Evolutionary conservation across 106 monocot species (phyloP), one percentile per base, ranked within the genome.

Genomic region (Allium sativum): DNA sequence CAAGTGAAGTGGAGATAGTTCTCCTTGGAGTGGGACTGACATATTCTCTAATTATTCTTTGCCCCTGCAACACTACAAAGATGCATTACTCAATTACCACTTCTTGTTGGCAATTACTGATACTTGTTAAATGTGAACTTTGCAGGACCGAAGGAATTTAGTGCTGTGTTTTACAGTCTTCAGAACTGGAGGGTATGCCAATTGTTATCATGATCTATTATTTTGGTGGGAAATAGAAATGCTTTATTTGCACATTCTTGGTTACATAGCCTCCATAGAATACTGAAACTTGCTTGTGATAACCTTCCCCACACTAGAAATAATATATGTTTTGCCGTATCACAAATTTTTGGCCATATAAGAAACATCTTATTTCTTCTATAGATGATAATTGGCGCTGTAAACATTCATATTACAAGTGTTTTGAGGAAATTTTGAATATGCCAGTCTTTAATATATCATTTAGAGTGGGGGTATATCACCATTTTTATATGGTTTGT

Each of bases 111-210:
- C 58, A 41, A 15, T 40, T 58, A 15, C 58, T 58, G 58, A 60
- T 9, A 40, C 60, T 44, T 44, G 42, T 31, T 2, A 9, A 7
- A 60, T 41, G 20, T 8, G 18, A 3, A 42, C 7, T 43, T 60
- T 60, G 60, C 73, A 98, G 96, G 96, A 4, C 91, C 96, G 48
- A 98, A 98, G 72, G 96, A 98, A 70, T 98, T 98, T 80, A 74
- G 66, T 15, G 71, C 91, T 12, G 77, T 98, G 55, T 98, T 84
- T 53, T 98, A 88, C 78, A 88, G 96, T 60, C 96, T 98, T 65
- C 91, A 91, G 73, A 98, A 81, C 65, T 98, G 96, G 96, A 84
- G 96, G 82, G 96, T 98, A 80, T 40, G 64, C 6, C 18, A 10
- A 44, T 17, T 58, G 1, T 50, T 11, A 10, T 18, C 59, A 44